Evolutionary conservation across 2,329 filamentous ascomycete species (phyloP), one percentile per base, ranked within the genome.

Genomic region (Alternaria panax): DNA sequence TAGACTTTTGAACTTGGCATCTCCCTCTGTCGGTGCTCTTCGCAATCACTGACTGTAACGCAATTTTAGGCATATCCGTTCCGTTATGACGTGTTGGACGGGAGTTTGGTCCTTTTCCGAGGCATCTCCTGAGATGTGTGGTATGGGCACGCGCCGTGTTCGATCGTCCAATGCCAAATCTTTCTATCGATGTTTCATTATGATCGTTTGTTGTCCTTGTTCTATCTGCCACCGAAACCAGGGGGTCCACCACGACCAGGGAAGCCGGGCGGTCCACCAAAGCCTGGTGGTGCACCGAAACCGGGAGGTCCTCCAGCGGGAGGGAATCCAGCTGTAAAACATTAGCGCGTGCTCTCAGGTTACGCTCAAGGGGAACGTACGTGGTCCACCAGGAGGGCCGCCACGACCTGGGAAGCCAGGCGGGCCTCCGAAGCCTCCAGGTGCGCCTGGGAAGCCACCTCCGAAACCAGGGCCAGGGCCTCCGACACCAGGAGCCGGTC

Each of bases 401-500:
- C 80, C 79, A 43, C 73, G 66, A 40, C 71, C 73, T 34, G 69
- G 60, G 55, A 71, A 71, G 18, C 68, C 67, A 54, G 66, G 66
- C 32, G 77, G 77, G 41, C 75, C 79, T 53, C 77, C 79, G 42
- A 75, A 75, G n/a, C 64, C 63, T 46, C 67, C 69, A 54, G 71
- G 69, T 41, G 78, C 78, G 46, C 76, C 79, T 45, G 78, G 79
- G 53, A 72, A 73, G 20, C 70, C 72, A 51, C 70, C 85, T 57
- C 84, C 85, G 45, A 83, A 84, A 18, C 85, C 83, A 54, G 91
- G 90, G 50, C 90, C 90, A 56, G 88, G 90, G 60, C 88, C 90
- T 72, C 92, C 94, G 75, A 97, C 90, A 75, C 93, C 94, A 74
- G 91, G 90, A 79, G 92, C 92, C 75, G 94, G 94, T 30, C 94